These are phyloP conservation scores for Leccinum truebloodii DNA, from an alignment of 768 basidiomycete species.

Conservation along the genomic window DNA sequence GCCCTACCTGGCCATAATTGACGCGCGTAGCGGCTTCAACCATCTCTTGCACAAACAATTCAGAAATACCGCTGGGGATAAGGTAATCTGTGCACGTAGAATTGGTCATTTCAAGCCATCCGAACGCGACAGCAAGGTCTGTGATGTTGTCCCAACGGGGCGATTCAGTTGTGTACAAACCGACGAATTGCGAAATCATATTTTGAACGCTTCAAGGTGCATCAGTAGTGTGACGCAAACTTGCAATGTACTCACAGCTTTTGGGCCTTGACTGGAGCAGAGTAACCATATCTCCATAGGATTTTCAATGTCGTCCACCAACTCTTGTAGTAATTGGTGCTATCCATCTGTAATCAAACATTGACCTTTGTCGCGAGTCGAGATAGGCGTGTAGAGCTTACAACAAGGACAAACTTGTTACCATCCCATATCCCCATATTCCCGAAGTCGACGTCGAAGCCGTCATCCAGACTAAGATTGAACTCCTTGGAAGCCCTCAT, in stretches of 20 bases:
- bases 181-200: constrained; percentile 53
- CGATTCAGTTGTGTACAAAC: constrained; percentile 54
- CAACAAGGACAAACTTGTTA: constrained; percentile 61
- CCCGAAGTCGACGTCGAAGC: constrained; percentile 50
- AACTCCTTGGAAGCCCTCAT: constrained; percentile 80
- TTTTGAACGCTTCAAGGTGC: constrained; percentile 47
- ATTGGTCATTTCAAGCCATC: constrained; percentile 50
- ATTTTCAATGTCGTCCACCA: constrained; percentile 79
- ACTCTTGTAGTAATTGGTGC: constrained; percentile 34
- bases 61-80: constrained; percentile 50
- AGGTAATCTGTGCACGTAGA: constrained; percentile 62
- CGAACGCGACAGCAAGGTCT: constrained; percentile 52
- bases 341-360: constrained; percentile 39
- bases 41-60: constrained; percentile 67
- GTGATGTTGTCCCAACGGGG: constrained; percentile 65
- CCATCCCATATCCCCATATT: constrained; percentile 84
- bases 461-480: constrained; percentile 54
- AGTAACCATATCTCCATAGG: constrained; percentile 75
- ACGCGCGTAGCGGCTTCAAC: constrained; percentile 80
- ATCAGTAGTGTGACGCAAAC: constrained; percentile 1
- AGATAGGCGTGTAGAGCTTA: constrained; percentile 35
- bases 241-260: constrained; percentile 43
- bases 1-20: constrained; percentile 74
- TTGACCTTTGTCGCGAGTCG: neutral
- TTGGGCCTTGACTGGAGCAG: constrained; percentile 57